Evolutionary conservation across 1,139 yeast species (phyloP).

Genomic region (Debaryomyces coudertii): DNA sequence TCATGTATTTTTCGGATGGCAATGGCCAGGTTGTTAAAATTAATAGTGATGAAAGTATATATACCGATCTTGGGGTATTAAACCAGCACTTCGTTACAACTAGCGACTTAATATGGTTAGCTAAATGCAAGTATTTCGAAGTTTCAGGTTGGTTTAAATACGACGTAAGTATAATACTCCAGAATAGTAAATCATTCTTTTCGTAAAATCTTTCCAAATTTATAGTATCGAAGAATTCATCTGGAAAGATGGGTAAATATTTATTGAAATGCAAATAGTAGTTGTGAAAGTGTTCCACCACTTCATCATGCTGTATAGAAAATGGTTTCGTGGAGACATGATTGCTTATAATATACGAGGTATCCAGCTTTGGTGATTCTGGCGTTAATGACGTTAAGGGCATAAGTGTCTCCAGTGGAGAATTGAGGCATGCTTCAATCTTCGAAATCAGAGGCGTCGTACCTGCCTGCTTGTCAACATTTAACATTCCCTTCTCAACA

Average conservation of each 20-base stretch:
- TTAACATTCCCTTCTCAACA: conserved; percentile 21
- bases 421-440: conserved; percentile 34
- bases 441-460: conserved; percentile 30
- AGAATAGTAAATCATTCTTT: conserved; percentile 44
- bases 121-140: conserved; percentile 27
- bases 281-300: conserved; percentile 31
- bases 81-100: conserved; percentile 51
- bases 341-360: conserved; percentile 22
- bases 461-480: conserved; percentile 10
- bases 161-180: conserved; percentile 46
- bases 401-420: conserved; percentile 17
- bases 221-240: conserved; percentile 34
- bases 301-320: conserved; percentile 32
- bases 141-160: conserved; percentile 28
- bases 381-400: conserved; percentile 19
- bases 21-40: conserved; percentile 54
- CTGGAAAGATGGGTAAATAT: conserved; percentile 47
- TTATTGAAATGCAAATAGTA: conserved; percentile 38
- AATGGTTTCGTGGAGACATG: conserved; percentile 23
- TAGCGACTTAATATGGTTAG: conserved; percentile 40
- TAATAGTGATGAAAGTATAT: conserved; percentile 42
- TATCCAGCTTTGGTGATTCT: conserved; percentile 11
- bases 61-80: conserved; percentile 49
- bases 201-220: conserved; percentile 26
- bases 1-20: conserved; percentile 33